These are phyloP conservation scores for Ehretia macrophylla DNA, from an alignment of 257 asterid species.

Conservation along the genomic window DNA sequence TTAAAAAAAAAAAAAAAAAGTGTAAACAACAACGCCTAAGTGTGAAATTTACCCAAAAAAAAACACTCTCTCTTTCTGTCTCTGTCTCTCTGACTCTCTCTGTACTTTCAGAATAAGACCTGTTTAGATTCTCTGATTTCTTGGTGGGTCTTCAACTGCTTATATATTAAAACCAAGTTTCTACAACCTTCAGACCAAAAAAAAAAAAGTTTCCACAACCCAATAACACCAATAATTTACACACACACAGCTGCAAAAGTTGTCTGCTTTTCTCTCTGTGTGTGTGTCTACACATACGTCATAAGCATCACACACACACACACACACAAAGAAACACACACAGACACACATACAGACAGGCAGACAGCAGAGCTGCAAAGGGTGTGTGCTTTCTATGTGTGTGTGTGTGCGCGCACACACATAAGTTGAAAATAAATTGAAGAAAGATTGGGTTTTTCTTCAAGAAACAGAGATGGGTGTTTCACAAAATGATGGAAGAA, in stretches of 20 bases:
- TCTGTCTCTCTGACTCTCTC: not conserved
- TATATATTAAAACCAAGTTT: not conserved
- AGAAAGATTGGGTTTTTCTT: too few species aligned
- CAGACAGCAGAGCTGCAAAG: not conserved
- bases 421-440: not conserved
- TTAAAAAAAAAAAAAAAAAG: too few species aligned
- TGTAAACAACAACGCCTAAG: too few species aligned
- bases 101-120: not conserved
- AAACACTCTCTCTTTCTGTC: not conserved
- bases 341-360: not conserved
- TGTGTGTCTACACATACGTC: not conserved
- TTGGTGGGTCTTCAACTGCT: not conserved
- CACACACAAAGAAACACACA: not conserved
- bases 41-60: too few species aligned
- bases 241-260: not conserved
- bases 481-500: constrained; percentile 53
- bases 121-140: not conserved
- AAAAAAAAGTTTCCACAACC: not conserved
- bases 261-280: not conserved
- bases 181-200: too few species aligned
- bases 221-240: not conserved
- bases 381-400: not conserved
- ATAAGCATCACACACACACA: too few species aligned
- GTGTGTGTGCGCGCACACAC: too few species aligned
- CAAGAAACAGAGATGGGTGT: constrained; percentile 32